A percentile compares a stretch with the other conserved stretches of the same genome.
Evolutionary conservation across 2,329 filamentous ascomycete genomes (phyloP).

Genomic region (Pezicula neosporulosa): DNA sequence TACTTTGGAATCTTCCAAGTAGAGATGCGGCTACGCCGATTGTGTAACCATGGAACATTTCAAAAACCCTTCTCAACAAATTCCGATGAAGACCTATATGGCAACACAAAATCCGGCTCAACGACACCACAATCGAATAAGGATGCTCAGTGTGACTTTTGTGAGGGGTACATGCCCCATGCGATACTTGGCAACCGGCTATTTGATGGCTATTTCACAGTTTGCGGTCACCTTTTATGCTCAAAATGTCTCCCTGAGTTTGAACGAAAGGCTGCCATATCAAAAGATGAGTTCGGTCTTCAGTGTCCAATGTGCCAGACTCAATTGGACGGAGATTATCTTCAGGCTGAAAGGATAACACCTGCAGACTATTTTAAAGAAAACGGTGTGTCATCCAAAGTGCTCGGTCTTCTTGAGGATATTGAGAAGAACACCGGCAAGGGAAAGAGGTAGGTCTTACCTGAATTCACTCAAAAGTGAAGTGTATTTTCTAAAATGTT

Average conservation of each 20-base stretch:
- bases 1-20: constrained; percentile 41
- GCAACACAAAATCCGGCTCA: not conserved
- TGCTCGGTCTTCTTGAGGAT: constrained; percentile 1
- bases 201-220: not conserved
- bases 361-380: not conserved
- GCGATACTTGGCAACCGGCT: not conserved
- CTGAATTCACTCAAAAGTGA: not conserved
- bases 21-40: constrained; percentile 40
- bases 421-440: not conserved
- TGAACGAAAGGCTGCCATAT: not conserved
- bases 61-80: constrained; percentile 34
- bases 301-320: constrained; percentile 1
- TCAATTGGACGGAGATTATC: not conserved
- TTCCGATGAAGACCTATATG: not conserved
- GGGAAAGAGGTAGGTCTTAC: constrained; percentile 1
- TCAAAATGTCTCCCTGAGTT: not conserved
- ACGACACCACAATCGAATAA: not conserved
- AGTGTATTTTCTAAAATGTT: constrained; percentile 30
- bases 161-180: not conserved
- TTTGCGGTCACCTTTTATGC: constrained; percentile 5
- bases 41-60: constrained; percentile 48
- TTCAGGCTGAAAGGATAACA: not conserved
- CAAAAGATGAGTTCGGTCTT: not conserved
- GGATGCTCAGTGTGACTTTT: not conserved
- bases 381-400: constrained; percentile 1